Percentiles rank a stretch among this genome's conserved stretches.
These are phyloP conservation scores for Cyclotella atomus DNA, from an alignment of 108 stramenopile genomes.

Conservation along the genomic window DNA sequence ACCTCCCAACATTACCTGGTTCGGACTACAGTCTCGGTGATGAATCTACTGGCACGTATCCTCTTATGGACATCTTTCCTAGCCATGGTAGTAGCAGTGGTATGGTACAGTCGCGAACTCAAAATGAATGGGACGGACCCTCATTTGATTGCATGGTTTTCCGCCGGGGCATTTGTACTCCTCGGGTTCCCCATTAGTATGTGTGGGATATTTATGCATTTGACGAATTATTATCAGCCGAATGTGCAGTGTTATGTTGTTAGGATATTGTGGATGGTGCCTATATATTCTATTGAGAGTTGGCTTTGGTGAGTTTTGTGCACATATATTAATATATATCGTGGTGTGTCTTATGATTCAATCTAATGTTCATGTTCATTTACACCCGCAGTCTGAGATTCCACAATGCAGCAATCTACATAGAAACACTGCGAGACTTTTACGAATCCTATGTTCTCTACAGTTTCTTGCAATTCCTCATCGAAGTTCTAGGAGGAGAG, in stretches of 20 bases:
- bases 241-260: conserved; percentile 86
- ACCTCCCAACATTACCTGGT: conserved; percentile 23
- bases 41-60: conserved; percentile 74
- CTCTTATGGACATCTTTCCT: conserved; percentile 72
- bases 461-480: conserved; percentile 92
- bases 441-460: conserved; percentile 96
- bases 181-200: conserved; percentile 90
- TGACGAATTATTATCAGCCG: conserved; percentile 92
- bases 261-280: conserved; percentile 93
- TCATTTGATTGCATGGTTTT: conserved; percentile 91
- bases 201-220: conserved; percentile 83
- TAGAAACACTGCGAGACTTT: conserved; percentile 69
- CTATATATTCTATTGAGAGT: conserved; percentile 90
- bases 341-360: not conserved
- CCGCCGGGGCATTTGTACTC: conserved; percentile 88
- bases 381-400: conserved; percentile 62
- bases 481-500: conserved; percentile 91
- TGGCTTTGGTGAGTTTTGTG: conserved; percentile 75
- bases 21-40: conserved; percentile 63
- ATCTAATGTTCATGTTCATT: not conserved
- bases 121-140: conserved; percentile 84
- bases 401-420: conserved; percentile 79
- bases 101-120: conserved; percentile 87
- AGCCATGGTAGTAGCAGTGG: conserved; percentile 58
- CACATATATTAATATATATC: conserved; percentile 20